These are phyloP conservation scores for Pilatotrama ljubarskyi DNA, from an alignment of 768 basidiomycete species.

Conservation along the genomic window DNA sequence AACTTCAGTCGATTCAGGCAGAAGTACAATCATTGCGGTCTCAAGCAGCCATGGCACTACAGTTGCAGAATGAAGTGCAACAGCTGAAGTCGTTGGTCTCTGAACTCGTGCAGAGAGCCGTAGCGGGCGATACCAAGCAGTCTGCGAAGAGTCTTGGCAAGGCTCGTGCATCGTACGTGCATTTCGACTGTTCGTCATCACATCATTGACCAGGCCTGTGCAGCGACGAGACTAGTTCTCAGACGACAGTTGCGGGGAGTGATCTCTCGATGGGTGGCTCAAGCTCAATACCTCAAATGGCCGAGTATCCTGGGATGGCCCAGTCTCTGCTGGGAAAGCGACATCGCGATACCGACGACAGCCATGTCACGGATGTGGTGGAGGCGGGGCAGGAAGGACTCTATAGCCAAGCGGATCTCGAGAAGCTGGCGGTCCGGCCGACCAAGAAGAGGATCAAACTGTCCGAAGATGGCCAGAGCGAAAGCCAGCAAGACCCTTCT, in stretches of 20 bases:
- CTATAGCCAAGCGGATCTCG: slow-evolving; percentile 38
- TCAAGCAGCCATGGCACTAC: slow-evolving; percentile 14
- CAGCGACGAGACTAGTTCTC: slow-evolving; percentile 8
- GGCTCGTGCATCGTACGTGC: slow-evolving; percentile 21
- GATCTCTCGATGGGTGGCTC: neutral
- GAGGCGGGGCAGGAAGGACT: slow-evolving; percentile 45
- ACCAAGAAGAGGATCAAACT: slow-evolving; percentile 54
- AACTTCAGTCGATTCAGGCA: slow-evolving; percentile 38
- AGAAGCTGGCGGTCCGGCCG: slow-evolving; percentile 43
- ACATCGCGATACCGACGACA: slow-evolving; percentile 51
- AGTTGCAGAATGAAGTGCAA: slow-evolving; percentile 21
- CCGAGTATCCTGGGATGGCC: slow-evolving; percentile 37
- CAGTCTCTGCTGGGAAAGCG: slow-evolving; percentile 66
- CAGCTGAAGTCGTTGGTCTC: slow-evolving; percentile 2
- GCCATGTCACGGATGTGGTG: slow-evolving; percentile 41
- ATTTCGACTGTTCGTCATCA: neutral
- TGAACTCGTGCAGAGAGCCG: neutral
- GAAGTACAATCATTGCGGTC: slow-evolving; percentile 37
- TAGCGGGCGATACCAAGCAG: neutral
- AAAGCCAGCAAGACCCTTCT: neutral
- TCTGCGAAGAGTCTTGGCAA: slow-evolving; percentile 23
- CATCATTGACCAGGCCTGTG: neutral
- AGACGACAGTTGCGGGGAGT: neutral
- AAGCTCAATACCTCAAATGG: slow-evolving; percentile 17
- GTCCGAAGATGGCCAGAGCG: slow-evolving; percentile 17